phyloP scores from a whole-genome alignment of 164 flowering plant genomes.

The Litsea cubeba region DNA sequence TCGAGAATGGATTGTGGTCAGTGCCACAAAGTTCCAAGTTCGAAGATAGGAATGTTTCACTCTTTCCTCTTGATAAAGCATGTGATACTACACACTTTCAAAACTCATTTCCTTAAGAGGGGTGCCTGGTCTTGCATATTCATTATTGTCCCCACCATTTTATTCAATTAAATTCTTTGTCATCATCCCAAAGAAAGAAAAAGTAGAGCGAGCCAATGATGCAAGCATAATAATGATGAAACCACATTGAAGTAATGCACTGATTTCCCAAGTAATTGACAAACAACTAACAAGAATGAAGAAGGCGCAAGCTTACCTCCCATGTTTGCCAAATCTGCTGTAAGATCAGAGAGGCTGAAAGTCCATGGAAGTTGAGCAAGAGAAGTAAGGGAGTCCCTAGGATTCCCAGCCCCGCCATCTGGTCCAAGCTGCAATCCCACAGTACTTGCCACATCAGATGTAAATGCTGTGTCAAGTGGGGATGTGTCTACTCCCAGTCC shows the following conservation, averaged over 20 bases:
- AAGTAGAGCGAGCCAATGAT: too few relatives aligned
- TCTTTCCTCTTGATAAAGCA: too few relatives aligned
- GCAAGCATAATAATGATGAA: neutral
- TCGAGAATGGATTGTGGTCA: too few relatives aligned
- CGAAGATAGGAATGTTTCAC: too few relatives aligned
- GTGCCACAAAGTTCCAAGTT: too few relatives aligned
- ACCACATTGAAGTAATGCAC: neutral
- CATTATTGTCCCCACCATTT: too few relatives aligned
- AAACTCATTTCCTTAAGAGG: too few relatives aligned
- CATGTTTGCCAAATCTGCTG: slow-evolving; percentile 84
- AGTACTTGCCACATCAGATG: slow-evolving; percentile 73
- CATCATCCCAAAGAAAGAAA: too few relatives aligned
- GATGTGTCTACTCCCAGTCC: slow-evolving; percentile 88
- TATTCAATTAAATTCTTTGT: too few relatives aligned
- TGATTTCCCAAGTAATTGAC: neutral
- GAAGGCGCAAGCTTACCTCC: slow-evolving; percentile 49
- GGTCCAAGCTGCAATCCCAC: slow-evolving; percentile 76
- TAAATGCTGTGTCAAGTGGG: slow-evolving; percentile 78
- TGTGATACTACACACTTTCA: too few relatives aligned
- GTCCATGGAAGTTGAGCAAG: slow-evolving; percentile 90
- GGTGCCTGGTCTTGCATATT: too few relatives aligned
- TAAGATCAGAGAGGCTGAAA: slow-evolving; percentile 88
- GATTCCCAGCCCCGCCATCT: slow-evolving; percentile 62
- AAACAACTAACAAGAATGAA: neutral
- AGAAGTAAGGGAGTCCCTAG: slow-evolving; percentile 72